Base-by-base conservation (phyloP, 176 grass and related monocot genomes). In the Juncus effusus region DNA sequence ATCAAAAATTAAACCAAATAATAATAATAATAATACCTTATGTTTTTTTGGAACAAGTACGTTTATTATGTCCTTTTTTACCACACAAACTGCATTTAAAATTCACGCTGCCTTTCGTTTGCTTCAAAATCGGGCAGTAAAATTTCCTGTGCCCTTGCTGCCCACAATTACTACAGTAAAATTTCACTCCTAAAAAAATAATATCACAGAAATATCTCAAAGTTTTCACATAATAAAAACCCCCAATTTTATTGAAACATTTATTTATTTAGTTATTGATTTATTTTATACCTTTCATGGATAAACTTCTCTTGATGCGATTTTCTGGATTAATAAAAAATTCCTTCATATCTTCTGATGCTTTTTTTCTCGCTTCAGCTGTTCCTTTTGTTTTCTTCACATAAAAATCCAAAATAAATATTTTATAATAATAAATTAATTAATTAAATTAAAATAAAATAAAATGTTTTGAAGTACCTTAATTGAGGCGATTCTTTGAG, bases 401-500 rank as follows among this genome's bases (percentile, higher is more conserved):
- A 63, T 44, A 51, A 55, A 38, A 39, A 10, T 52, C 61, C 28
- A 3, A 28, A 45, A 57, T 5, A 9, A 76, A 7, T 44, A 45
- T 2, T 10, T 57, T 45, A 59, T 59, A 28, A 28, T 28, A 28
- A 28, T 28, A 28, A 28, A 28, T 28, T 28, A 28, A 28, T 28
- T 28, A 28, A 47, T 36, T 36, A 52, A 67, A 67, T 40, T 11
- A 59, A 58, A 70, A 7, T 5, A 44, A 35, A 52, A 52, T 52
- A 12, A 12, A 28, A 28, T 28, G 0, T 28, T 28, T 28, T 28
- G 19, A 28, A 28, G 19, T 83, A 89, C 93, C 82, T 97, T 92
- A 62, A 92, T 97, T 65, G 88, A 78, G 79, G 88, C 80, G 41
- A 97, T 79, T 72, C 93, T 87, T 80, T 92, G 82, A 75, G 85